These are phyloP conservation scores for Sesbania bispinosa DNA, from an alignment of 306 rosid genomes.

Conservation along the genomic window DNA sequence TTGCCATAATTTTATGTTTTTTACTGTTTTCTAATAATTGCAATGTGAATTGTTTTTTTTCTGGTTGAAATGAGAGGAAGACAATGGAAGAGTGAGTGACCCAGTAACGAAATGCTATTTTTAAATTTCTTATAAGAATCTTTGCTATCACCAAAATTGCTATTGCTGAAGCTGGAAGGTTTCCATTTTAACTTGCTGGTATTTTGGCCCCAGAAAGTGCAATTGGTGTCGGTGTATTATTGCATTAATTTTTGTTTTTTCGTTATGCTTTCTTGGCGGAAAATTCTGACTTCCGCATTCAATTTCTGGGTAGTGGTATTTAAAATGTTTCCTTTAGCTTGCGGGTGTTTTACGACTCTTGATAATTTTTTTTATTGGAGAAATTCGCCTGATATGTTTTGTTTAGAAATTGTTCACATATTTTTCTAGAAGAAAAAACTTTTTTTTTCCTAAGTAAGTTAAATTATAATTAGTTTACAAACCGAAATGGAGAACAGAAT, in stretches of 20 bases:
- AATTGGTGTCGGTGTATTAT: slow-evolving; percentile 21
- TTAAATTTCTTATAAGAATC: too few relatives aligned
- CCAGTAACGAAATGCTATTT: background rate
- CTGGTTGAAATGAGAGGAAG: background rate
- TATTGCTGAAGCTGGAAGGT: background rate
- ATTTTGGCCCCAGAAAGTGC: background rate
- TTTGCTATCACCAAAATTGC: background rate
- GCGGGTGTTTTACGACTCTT: background rate
- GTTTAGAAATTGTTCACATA: too few relatives aligned
- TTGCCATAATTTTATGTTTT: background rate
- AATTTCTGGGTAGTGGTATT: background rate
- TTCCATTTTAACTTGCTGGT: background rate
- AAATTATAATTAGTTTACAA: background rate
- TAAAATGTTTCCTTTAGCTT: background rate
- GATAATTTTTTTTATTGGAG: background rate
- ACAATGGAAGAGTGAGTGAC: background rate
- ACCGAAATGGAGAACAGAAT: background rate
- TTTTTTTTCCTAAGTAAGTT: too few relatives aligned
- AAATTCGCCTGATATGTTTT: background rate
- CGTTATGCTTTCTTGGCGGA: background rate
- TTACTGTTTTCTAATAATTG: background rate
- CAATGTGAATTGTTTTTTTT: background rate
- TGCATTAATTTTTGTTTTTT: background rate
- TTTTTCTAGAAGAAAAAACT: too few relatives aligned
- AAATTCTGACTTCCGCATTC: slow-evolving; percentile 2